phyloP scores from a whole-genome alignment of 1,284 basidiomycete species.

The Violaceomyces palustris region DNA sequence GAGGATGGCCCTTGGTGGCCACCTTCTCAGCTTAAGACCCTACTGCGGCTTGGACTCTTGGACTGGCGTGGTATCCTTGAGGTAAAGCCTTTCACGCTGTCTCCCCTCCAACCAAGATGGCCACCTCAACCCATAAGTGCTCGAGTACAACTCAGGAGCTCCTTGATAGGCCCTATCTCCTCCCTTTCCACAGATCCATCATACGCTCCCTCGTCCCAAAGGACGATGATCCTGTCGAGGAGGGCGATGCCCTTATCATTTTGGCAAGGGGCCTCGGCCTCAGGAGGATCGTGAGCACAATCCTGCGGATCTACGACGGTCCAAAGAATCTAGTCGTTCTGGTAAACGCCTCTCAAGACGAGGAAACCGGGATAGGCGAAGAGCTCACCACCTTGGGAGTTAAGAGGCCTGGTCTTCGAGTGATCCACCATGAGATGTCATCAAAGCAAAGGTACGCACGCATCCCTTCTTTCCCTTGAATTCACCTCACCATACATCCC shows the following conservation, averaged over 20 bases:
- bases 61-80: no score
- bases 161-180: constrained; percentile 20
- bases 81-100: no score
- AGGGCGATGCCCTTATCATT: constrained; percentile 57
- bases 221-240: constrained; percentile 34
- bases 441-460: constrained; percentile 73
- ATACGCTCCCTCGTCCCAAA: constrained; percentile 39
- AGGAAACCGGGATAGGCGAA: constrained; percentile 85
- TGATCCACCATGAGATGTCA: constrained; percentile 77
- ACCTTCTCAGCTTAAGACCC: no score
- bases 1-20: no score
- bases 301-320: constrained; percentile 76
- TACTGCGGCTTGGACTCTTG: no score
- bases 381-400: constrained; percentile 89
- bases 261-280: constrained; percentile 46
- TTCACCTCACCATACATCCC: no score
- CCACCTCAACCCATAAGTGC: no score
- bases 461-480: no score
- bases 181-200: constrained; percentile 46
- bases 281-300: constrained; percentile 38
- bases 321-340: constrained; percentile 72
- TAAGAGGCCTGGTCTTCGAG: constrained; percentile 73
- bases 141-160: no score
- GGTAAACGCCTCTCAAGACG: constrained; percentile 79
- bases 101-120: no score